These are phyloP conservation scores for Aspergillus latus DNA, from an alignment of 2,329 filamentous ascomycete genomes.

Conservation along the genomic window DNA sequence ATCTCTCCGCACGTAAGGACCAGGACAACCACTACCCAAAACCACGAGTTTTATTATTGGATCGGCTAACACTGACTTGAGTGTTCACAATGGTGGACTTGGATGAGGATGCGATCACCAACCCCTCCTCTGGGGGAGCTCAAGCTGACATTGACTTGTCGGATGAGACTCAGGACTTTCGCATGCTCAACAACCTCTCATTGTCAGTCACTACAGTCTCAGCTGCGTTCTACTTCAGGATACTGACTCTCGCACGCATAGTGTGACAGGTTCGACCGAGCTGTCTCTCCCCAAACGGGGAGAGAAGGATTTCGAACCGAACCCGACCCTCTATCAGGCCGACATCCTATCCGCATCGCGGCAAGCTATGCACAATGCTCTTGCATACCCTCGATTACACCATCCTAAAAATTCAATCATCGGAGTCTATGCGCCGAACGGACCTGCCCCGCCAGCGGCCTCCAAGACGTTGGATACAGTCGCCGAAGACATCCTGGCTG, in stretches of 20 bases:
- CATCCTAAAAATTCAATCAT: conserved; percentile 62
- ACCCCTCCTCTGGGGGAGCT: conserved; percentile 31
- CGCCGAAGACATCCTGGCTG: conserved; percentile 10
- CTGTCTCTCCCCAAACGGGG: conserved; percentile 75
- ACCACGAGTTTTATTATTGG: background rate
- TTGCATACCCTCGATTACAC: conserved; percentile 75
- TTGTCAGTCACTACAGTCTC: conserved; percentile 37
- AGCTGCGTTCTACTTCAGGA: background rate
- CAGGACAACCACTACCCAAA: background rate
- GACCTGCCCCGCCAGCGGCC: conserved; percentile 28
- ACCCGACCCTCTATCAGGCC: conserved; percentile 80
- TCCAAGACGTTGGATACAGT: conserved; percentile 17
- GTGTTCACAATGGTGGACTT: conserved; percentile 42
- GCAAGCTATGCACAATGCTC: conserved; percentile 82
- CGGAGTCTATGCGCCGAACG: conserved; percentile 71
- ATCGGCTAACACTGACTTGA: background rate
- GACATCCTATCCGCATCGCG: conserved; percentile 76
- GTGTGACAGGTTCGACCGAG: conserved; percentile 35
- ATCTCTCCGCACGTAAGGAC: background rate
- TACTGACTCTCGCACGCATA: conserved; percentile 19
- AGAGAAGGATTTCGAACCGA: conserved; percentile 95
- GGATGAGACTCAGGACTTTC: conserved; percentile 85
- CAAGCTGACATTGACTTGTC: conserved; percentile 63
- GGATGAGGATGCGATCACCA: conserved; percentile 44
- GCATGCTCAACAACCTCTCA: conserved; percentile 63